These are phyloP conservation scores for Candida pini DNA, from an alignment of 805 yeast species.

Conservation along the genomic window DNA sequence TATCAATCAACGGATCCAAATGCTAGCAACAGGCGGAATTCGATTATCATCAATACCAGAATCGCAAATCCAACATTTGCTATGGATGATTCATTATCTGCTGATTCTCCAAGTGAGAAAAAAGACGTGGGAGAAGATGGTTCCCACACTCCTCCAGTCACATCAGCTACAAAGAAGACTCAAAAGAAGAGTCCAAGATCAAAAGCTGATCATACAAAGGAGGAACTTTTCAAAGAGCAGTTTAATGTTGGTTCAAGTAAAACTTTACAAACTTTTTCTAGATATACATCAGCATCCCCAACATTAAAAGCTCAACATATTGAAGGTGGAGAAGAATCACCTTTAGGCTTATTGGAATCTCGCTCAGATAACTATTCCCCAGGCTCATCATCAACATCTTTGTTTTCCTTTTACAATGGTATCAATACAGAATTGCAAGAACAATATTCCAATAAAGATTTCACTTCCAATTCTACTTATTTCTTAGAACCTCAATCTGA, in stretches of 20 bases:
- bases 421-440: background rate
- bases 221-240: no score
- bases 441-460: background rate
- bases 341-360: no score
- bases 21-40: conserved; percentile 8
- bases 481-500: background rate
- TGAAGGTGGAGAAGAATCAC: no score
- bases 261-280: no score
- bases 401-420: background rate
- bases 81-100: conserved; percentile 14
- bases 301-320: no score
- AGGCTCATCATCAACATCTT: background rate
- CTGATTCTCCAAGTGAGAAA: conserved; percentile 1
- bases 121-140: no score
- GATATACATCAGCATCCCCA: no score
- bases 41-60: conserved; percentile 27
- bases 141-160: background rate
- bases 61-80: conserved; percentile 30
- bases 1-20: conserved; percentile 16
- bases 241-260: background rate
- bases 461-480: background rate
- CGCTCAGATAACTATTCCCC: no score
- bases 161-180: background rate
- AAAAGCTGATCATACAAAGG: no score
- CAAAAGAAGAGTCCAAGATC: background rate